phyloP scores from a whole-genome alignment of 352 stramenopile species.

The Globisporangium ultimum region DNA sequence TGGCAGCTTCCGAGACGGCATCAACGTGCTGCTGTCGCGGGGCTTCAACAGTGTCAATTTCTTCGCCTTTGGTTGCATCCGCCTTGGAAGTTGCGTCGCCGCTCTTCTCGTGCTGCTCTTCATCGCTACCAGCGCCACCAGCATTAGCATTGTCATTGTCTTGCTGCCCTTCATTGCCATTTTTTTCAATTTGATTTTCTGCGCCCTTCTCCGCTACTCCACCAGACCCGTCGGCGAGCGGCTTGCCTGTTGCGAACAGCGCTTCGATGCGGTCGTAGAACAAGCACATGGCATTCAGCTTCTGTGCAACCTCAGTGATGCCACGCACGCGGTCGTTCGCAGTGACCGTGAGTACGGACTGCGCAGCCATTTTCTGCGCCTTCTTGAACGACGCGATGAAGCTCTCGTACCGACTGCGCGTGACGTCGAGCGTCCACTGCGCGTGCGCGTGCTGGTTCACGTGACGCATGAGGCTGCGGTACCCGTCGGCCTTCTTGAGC shows the following conservation, averaged over 20 bases:
- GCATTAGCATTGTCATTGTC: background rate
- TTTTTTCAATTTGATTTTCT: too few relatives aligned
- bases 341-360: slow-evolving; percentile 15
- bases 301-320: slow-evolving; percentile 12
- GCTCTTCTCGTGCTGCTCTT: too few relatives aligned
- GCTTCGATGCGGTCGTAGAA: slow-evolving; percentile 31
- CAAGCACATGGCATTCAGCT: slow-evolving; percentile 21
- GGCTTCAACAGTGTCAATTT: background rate
- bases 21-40: too few relatives aligned
- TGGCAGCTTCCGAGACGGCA: background rate
- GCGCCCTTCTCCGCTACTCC: too few relatives aligned
- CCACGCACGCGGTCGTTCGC: slow-evolving; percentile 18
- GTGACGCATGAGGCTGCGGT: slow-evolving; percentile 41
- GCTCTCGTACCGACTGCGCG: slow-evolving; percentile 56
- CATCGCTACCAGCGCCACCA: background rate
- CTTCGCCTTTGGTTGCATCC: background rate
- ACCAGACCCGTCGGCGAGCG: background rate
- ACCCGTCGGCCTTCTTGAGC: slow-evolving; percentile 51
- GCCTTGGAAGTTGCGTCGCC: too few relatives aligned
- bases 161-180: too few relatives aligned
- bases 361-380: slow-evolving; percentile 11
- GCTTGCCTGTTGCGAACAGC: slow-evolving; percentile 15
- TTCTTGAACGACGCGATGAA: slow-evolving; percentile 43
- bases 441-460: slow-evolving; percentile 36
- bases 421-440: slow-evolving; percentile 43